Conservation (phyloP, 1,139 yeast genomes). For the Taphrina deformans region DNA sequence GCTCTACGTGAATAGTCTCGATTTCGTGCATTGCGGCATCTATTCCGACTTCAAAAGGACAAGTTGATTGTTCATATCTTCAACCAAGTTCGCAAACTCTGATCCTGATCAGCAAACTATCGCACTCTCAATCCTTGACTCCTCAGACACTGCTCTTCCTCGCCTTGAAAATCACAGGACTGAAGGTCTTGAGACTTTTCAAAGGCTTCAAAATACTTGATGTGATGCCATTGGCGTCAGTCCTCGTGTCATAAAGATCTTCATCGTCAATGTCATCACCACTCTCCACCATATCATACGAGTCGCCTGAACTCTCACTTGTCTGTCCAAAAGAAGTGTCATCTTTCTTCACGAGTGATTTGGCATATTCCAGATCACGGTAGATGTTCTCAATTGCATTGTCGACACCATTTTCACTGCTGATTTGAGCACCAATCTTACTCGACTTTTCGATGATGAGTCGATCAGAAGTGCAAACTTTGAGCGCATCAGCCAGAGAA, state of each 20-base stretch:
- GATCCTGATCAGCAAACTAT: background rate
- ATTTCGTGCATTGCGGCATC: too few relatives aligned
- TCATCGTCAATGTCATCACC: conserved; percentile 16
- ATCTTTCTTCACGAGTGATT: conserved; percentile 25
- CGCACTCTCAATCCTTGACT: background rate
- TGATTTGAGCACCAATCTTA: conserved; percentile 60
- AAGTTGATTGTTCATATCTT: too few relatives aligned
- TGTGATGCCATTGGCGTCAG: conserved; percentile 12
- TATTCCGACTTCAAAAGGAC: too few relatives aligned
- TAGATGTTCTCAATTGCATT: conserved; percentile 76
- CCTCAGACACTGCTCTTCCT: background rate
- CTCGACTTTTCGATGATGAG: conserved; percentile 68
- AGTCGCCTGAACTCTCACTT: conserved; percentile 15
- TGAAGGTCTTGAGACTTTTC: conserved; percentile 12
- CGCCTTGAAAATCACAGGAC: conserved; percentile 10
- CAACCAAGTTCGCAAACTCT: too few relatives aligned
- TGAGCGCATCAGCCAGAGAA: conserved; percentile 65
- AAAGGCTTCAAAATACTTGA: conserved; percentile 13
- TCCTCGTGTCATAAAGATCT: conserved; percentile 18
- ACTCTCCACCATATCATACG: conserved; percentile 18
- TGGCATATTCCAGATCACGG: conserved; percentile 74
- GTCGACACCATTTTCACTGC: conserved; percentile 73
- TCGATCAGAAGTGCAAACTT: conserved; percentile 64
- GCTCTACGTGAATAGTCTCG: too few relatives aligned
- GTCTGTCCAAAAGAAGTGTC: background rate